Percentiles rank a stretch among this genome's conserved stretches.
phyloP scores from a whole-genome alignment of 75 land plant genomes.

The Cupressus sempervirens region DNA sequence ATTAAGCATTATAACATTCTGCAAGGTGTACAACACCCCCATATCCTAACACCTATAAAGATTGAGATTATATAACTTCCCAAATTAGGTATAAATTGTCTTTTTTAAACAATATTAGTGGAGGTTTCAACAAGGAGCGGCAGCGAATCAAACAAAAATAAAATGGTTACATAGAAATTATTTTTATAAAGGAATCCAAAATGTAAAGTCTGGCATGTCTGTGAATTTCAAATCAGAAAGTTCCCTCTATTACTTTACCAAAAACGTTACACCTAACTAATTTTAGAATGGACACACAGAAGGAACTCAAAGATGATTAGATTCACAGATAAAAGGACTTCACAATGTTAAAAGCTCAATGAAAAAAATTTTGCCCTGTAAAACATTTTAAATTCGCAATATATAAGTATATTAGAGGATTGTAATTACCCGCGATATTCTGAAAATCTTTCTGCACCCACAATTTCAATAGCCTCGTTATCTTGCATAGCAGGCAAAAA shows the following conservation, averaged over 20 bases:
- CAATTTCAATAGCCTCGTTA: conserved; percentile 88
- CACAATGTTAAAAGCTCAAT: not conserved
- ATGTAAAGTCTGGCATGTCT: not conserved
- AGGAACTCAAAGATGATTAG: not conserved
- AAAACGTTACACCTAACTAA: not conserved
- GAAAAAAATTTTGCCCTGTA: not conserved
- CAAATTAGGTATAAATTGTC: not conserved
- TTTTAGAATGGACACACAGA: not conserved
- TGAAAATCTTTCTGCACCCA: conserved; percentile 82
- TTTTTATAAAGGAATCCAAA: not conserved
- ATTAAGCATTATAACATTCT: too few species aligned
- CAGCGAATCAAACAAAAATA: not conserved
- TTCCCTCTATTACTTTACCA: not conserved
- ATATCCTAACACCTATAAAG: too few species aligned
- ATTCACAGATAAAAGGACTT: not conserved
- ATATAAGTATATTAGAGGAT: not conserved
- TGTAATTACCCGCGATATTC: conserved; percentile 64
- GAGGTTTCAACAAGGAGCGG: not conserved
- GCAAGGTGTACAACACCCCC: too few species aligned
- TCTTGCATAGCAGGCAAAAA: conserved; percentile 80
- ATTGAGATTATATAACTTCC: too few species aligned
- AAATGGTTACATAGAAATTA: not conserved
- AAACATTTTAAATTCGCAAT: not conserved
- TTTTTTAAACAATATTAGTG: not conserved
- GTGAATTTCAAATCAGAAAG: not conserved